A percentile compares a stretch with the other conserved stretches of the same genome.
These are phyloP conservation scores for Xerocomus nothofagi DNA, from an alignment of 1,284 basidiomycete genomes.

Conservation along the genomic window DNA sequence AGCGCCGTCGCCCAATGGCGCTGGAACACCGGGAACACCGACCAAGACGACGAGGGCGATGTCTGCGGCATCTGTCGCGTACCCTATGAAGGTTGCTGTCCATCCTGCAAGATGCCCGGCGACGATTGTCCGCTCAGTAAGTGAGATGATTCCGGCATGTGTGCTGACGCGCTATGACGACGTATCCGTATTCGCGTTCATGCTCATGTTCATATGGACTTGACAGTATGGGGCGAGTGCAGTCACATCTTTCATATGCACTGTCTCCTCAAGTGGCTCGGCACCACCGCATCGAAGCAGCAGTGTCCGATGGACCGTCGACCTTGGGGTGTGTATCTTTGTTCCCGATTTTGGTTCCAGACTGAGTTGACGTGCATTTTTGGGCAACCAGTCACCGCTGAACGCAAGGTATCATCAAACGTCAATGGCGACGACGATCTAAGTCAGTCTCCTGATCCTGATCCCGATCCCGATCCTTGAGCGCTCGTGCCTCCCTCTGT, in stretches of 20 bases:
- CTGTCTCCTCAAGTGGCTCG: constrained; percentile 93
- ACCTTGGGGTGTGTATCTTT: constrained; percentile 74
- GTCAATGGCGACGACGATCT: not conserved
- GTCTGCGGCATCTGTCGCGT: constrained; percentile 94
- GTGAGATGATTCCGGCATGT: no score
- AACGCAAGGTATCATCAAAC: constrained; percentile 23
- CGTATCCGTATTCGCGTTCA: no score
- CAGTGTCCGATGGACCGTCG: constrained; percentile 94
- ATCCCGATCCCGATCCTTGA: not conserved
- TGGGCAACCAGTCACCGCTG: constrained; percentile 29
- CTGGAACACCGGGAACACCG: constrained; percentile 70
- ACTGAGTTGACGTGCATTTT: not conserved
- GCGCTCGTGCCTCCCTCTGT: not conserved
- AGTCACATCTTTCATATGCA: constrained; percentile 96
- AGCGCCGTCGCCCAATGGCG: constrained; percentile 86
- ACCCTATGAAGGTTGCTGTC: constrained; percentile 90
- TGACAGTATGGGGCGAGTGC: constrained; percentile 92
- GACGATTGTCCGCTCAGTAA: constrained; percentile 93
- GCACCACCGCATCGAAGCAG: constrained; percentile 81
- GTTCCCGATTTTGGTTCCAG: not conserved
- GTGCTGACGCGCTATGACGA: no score
- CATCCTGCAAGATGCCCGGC: constrained; percentile 92
- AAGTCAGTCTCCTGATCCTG: not conserved
- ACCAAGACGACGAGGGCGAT: constrained; percentile 75
- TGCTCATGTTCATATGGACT: no score